phyloP scores from a whole-genome alignment of 306 rosid genomes.

The Ormosia emarginata region DNA sequence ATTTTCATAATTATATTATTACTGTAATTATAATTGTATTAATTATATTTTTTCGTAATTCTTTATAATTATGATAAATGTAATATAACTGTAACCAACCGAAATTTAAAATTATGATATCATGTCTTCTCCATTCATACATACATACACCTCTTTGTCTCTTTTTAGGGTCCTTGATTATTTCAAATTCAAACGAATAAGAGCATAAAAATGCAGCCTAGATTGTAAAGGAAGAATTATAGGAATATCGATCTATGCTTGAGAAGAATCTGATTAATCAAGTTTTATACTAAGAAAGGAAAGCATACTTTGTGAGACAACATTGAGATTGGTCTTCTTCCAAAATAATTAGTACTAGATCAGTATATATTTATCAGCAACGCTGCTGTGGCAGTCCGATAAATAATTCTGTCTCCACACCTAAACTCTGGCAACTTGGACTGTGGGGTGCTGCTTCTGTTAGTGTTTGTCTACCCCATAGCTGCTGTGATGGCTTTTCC shows the following conservation, averaged over 20 bases:
- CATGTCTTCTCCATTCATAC: not conserved
- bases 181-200: not conserved
- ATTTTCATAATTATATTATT: too few relatives aligned
- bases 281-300: not conserved
- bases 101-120: too few relatives aligned
- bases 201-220: not conserved
- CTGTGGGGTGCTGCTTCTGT: not conserved
- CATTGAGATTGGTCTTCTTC: not conserved
- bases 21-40: too few relatives aligned
- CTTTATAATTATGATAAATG: too few relatives aligned
- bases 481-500: conserved; percentile 8
- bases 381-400: conserved; percentile 47
- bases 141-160: not conserved
- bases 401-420: conserved; percentile 43
- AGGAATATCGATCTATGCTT: not conserved
- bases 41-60: too few relatives aligned
- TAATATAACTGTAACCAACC: too few relatives aligned
- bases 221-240: not conserved
- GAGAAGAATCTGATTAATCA: not conserved
- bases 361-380: not conserved
- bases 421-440: conserved; percentile 17
- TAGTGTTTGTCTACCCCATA: conserved; percentile 19
- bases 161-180: not conserved
- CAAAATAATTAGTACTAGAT: not conserved
- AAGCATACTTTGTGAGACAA: not conserved